A percentile compares a stretch with the other conserved stretches of the same genome.
phyloP scores from a whole-genome alignment of 352 stramenopile species.

The Hyaloperonospora brassicae region DNA sequence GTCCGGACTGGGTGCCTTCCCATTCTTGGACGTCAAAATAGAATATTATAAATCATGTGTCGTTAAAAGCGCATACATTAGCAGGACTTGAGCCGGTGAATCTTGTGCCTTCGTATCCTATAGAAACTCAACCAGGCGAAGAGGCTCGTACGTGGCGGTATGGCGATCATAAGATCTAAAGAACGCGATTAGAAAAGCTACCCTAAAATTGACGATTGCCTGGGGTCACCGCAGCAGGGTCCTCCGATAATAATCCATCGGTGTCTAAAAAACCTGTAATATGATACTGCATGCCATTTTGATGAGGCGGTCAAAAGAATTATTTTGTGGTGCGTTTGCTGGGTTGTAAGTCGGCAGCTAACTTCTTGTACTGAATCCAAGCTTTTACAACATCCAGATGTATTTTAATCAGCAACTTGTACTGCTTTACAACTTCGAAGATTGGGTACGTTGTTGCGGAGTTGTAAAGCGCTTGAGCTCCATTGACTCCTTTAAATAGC shows the following conservation, averaged over 20 bases:
- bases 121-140: not conserved
- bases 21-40: conserved; percentile 11
- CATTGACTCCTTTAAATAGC: conserved; percentile 2
- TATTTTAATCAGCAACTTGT: not conserved
- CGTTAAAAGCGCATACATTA: conserved; percentile 7
- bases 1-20: conserved; percentile 8
- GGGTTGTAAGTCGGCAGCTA: conserved; percentile 1
- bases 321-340: conserved; percentile 7
- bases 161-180: conserved; percentile 2
- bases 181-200: conserved; percentile 12
- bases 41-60: conserved; percentile 14
- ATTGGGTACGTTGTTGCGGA: not conserved
- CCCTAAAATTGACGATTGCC: conserved; percentile 6
- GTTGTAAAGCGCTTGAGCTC: conserved; percentile 7
- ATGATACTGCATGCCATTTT: conserved; percentile 4
- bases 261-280: not conserved
- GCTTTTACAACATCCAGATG: conserved; percentile 1
- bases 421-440: conserved; percentile 1
- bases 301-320: conserved; percentile 11
- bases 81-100: not conserved
- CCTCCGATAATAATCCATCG: conserved; percentile 5
- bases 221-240: not conserved
- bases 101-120: not conserved
- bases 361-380: conserved; percentile 10
- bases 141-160: not conserved